Conservation (phyloP, 805 yeast species). For the Blastobotrys robertii region DNA sequence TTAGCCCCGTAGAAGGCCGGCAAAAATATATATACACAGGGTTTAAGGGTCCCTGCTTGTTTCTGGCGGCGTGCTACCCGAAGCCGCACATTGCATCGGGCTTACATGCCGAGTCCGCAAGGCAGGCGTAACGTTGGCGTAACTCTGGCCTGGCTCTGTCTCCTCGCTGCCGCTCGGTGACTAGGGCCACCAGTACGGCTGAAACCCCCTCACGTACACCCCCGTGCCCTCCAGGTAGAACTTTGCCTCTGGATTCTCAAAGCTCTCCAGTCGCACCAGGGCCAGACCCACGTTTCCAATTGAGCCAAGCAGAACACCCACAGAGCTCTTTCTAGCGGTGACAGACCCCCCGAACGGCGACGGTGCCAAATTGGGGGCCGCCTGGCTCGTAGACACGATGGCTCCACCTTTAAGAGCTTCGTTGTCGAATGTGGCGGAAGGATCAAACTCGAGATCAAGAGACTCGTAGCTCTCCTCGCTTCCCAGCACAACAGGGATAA, state of each 20-base stretch:
- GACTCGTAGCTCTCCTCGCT: background rate
- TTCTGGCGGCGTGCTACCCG: too few species aligned
- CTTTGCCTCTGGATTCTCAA: slow-evolving; percentile 27
- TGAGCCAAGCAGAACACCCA: slow-evolving; percentile 52
- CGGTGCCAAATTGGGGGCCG: slow-evolving; percentile 7
- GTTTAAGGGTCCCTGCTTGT: too few species aligned
- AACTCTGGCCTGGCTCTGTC: too few species aligned
- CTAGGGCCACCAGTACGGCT: slow-evolving; percentile 74
- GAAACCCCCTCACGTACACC: slow-evolving; percentile 41
- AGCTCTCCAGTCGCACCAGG: slow-evolving; percentile 41
- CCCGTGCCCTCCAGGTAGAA: slow-evolving; percentile 12
- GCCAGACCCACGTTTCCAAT: slow-evolving; percentile 60
- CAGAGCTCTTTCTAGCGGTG: slow-evolving; percentile 31
- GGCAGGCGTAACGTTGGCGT: too few species aligned
- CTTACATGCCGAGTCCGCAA: too few species aligned
- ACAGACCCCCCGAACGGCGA: slow-evolving; percentile 14
- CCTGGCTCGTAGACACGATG: slow-evolving; percentile 8
- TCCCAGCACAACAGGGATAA: slow-evolving; percentile 54
- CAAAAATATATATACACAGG: too few species aligned
- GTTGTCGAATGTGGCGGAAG: background rate
- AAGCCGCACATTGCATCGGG: too few species aligned
- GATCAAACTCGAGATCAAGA: slow-evolving; percentile 13
- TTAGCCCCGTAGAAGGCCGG: too few species aligned
- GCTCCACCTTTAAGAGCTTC: slow-evolving; percentile 9
- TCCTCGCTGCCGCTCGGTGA: background rate